A percentile compares a stretch with the other conserved stretches of the same genome.
Conservation (phyloP, 257 asterid genomes). For the Forsythia viridissima region DNA sequence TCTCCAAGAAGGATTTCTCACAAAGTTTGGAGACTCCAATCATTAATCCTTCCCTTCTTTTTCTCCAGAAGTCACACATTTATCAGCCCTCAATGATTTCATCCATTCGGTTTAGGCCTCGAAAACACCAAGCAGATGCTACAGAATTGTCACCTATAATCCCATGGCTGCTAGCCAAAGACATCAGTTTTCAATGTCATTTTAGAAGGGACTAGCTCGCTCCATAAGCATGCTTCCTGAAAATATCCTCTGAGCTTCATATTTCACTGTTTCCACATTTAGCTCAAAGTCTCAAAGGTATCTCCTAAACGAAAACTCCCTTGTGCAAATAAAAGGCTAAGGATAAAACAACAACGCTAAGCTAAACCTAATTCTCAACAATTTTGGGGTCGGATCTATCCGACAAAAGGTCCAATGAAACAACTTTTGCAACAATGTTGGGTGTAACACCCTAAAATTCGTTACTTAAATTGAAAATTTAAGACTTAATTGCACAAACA, state of each 20-base stretch:
- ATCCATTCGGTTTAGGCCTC: background rate
- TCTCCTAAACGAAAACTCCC: background rate
- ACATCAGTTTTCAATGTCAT: background rate
- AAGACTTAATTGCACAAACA: too few relatives aligned
- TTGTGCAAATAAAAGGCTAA: background rate
- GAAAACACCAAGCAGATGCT: background rate
- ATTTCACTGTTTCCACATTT: background rate
- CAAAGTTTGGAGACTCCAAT: background rate
- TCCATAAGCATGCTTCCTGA: background rate
- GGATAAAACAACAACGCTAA: background rate
- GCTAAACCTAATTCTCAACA: background rate
- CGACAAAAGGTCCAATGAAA: background rate
- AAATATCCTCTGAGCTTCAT: background rate
- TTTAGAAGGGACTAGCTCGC: background rate
- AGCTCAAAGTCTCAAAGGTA: background rate
- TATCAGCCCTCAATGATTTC: background rate
- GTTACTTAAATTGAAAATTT: too few relatives aligned
- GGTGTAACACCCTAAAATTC: background rate
- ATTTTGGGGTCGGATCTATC: background rate
- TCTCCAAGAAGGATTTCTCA: background rate
- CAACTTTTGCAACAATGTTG: background rate
- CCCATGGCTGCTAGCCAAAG: background rate
- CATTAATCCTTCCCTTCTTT: background rate
- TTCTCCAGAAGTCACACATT: background rate
- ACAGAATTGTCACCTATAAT: background rate